Evolutionary conservation across 2,329 filamentous ascomycete species (phyloP).

Genomic region (Bipolaris bicolor): DNA sequence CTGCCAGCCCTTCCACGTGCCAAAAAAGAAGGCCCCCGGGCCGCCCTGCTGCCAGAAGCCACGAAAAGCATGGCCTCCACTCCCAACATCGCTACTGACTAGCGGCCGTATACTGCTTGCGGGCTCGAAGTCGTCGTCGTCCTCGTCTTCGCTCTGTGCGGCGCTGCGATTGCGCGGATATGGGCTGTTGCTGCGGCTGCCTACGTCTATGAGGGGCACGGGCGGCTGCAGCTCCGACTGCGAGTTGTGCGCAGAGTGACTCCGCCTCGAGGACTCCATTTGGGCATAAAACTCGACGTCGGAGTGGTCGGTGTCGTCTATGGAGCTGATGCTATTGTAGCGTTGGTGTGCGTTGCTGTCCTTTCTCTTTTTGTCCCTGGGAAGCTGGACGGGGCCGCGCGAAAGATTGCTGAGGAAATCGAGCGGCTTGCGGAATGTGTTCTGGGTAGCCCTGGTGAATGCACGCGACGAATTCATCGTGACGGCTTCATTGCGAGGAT

Average conservation of each 20-base stretch:
- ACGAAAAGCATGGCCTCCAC: conserved; percentile 22
- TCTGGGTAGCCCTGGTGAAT: conserved; percentile 40
- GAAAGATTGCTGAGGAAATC: conserved; percentile 44
- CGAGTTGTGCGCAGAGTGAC: conserved; percentile 41
- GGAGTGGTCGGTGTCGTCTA: conserved; percentile 47
- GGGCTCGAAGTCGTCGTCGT: conserved; percentile 53
- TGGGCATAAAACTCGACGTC: conserved; percentile 44
- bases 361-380: conserved; percentile 26
- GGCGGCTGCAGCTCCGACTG: conserved; percentile 47
- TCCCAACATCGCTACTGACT: conserved; percentile 41
- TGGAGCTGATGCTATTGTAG: conserved; percentile 42
- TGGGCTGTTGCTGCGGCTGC: conserved; percentile 52
- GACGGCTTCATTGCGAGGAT: conserved; percentile 28
- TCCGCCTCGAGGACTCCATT: conserved; percentile 34
- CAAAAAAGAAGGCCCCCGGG: conserved; percentile 57
- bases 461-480: conserved; percentile 45
- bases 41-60: conserved; percentile 51
- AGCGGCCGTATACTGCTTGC: conserved; percentile 49
- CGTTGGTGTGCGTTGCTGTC: conserved; percentile 35
- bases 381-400: conserved; percentile 23
- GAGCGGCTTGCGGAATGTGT: conserved; percentile 44
- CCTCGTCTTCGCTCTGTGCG: conserved; percentile 56
- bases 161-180: conserved; percentile 52
- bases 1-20: conserved; percentile 56
- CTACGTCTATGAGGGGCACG: conserved; percentile 54